Evolutionary conservation across 2,329 filamentous ascomycete genomes (phyloP).

Genomic region (Hymenoscyphus repandus): DNA sequence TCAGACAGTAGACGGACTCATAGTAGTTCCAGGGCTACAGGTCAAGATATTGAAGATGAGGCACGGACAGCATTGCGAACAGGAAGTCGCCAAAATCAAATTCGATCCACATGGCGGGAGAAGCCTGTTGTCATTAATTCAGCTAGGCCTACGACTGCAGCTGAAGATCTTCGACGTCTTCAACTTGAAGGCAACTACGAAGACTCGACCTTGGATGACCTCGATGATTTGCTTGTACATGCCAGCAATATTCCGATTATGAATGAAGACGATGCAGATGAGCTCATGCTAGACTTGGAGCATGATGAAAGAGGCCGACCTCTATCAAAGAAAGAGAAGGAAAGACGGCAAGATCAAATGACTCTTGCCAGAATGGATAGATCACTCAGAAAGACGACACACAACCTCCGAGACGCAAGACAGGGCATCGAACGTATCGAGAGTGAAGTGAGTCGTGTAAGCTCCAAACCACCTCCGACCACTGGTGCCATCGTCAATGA

Average conservation of each 20-base stretch:
- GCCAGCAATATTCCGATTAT: background rate
- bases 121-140: constrained; percentile 20
- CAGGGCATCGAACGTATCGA: constrained; percentile 55
- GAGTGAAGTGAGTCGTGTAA: constrained; percentile 36
- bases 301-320: constrained; percentile 19
- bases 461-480: constrained; percentile 17
- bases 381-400: constrained; percentile 45
- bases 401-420: constrained; percentile 49
- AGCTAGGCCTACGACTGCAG: constrained; percentile 17
- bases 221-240: constrained; percentile 12
- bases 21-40: background rate
- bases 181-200: constrained; percentile 26
- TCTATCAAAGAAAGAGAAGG: constrained; percentile 27
- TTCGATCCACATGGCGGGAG: too few relatives aligned
- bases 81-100: too few relatives aligned
- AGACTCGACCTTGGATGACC: constrained; percentile 27
- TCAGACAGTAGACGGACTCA: background rate
- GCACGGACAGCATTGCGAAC: background rate
- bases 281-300: constrained; percentile 14
- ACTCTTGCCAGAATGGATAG: constrained; percentile 47
- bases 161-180: constrained; percentile 26
- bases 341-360: constrained; percentile 35
- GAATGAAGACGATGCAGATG: background rate
- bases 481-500: background rate
- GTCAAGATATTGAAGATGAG: background rate